These are phyloP conservation scores for Teunomyces tritomae DNA, from an alignment of 805 yeast genomes.

Conservation along the genomic window DNA sequence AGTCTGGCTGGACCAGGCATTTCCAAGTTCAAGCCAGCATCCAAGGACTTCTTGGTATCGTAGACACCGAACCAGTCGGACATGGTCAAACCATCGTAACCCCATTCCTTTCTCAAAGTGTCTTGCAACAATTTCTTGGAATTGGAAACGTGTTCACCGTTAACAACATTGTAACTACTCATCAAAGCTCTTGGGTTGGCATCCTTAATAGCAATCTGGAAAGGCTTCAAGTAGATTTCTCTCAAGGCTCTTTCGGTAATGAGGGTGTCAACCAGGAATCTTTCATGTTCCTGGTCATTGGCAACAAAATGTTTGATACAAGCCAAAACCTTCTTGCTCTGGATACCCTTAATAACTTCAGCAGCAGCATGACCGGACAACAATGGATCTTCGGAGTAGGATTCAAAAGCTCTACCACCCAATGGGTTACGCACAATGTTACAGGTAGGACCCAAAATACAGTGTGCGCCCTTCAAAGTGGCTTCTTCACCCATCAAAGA, in stretches of 20 bases:
- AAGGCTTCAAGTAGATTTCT: constrained; percentile 63
- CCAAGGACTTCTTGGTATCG: constrained; percentile 44
- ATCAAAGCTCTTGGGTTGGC: constrained; percentile 54
- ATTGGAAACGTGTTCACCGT: constrained; percentile 58
- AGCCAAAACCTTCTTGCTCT: constrained; percentile 48
- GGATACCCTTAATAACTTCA: constrained; percentile 54
- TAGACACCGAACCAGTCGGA: constrained; percentile 66
- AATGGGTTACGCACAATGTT: constrained; percentile 57
- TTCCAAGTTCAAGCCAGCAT: constrained; percentile 61
- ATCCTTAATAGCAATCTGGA: constrained; percentile 55
- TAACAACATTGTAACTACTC: constrained; percentile 64
- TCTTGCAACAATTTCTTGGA: constrained; percentile 41
- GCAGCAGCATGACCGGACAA: constrained; percentile 47
- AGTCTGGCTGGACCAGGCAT: constrained; percentile 63
- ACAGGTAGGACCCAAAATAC: constrained; percentile 45
- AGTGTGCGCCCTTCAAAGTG: constrained; percentile 50
- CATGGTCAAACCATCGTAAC: constrained; percentile 54
- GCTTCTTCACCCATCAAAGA: constrained; percentile 54
- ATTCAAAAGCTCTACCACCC: constrained; percentile 64
- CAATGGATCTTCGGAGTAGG: constrained; percentile 61
- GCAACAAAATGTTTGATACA: constrained; percentile 62
- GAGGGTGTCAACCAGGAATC: constrained; percentile 47
- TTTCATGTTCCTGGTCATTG: constrained; percentile 59
- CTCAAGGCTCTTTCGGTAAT: constrained; percentile 61
- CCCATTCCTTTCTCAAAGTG: constrained; percentile 55